phyloP scores from a whole-genome alignment of 306 rosid species.

The Potentilla sterilis region DNA sequence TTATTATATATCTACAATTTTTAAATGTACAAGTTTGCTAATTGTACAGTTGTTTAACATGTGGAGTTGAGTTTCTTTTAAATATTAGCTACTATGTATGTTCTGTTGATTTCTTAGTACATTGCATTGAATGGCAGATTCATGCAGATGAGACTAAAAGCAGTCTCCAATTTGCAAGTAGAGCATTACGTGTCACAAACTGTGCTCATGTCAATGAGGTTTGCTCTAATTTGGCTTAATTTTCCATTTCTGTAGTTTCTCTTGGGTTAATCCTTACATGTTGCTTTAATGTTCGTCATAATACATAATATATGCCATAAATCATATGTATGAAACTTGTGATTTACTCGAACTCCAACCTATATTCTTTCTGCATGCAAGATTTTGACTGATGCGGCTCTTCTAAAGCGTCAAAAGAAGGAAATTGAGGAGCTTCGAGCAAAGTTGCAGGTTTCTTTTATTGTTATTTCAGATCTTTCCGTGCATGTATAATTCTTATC shows the following conservation, averaged over 20 bases:
- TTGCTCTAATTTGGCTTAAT: conserved; percentile 20
- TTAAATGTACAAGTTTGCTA: too few species aligned
- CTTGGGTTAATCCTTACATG: conserved; percentile 16
- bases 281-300: conserved; percentile 18
- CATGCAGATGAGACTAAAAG: conserved; percentile 97
- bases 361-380: conserved; percentile 32
- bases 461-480: conserved; percentile 9
- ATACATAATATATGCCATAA: background rate
- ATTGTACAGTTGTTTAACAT: background rate
- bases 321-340: conserved; percentile 3
- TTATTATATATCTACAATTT: background rate
- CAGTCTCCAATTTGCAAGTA: conserved; percentile 95
- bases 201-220: conserved; percentile 98
- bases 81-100: background rate
- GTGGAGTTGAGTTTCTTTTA: background rate
- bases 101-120: conserved; percentile 24
- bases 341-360: conserved; percentile 18
- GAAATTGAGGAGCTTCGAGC: conserved; percentile 95
- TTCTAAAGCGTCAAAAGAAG: conserved; percentile 89
- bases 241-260: conserved; percentile 18
- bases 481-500: background rate
- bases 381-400: conserved; percentile 99
- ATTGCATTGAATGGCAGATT: conserved; percentile 51
- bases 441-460: conserved; percentile 68
- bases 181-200: conserved; percentile 91